These are phyloP conservation scores for Exophiala spinifera DNA, from an alignment of 2,329 filamentous ascomycete species.

Conservation along the genomic window DNA sequence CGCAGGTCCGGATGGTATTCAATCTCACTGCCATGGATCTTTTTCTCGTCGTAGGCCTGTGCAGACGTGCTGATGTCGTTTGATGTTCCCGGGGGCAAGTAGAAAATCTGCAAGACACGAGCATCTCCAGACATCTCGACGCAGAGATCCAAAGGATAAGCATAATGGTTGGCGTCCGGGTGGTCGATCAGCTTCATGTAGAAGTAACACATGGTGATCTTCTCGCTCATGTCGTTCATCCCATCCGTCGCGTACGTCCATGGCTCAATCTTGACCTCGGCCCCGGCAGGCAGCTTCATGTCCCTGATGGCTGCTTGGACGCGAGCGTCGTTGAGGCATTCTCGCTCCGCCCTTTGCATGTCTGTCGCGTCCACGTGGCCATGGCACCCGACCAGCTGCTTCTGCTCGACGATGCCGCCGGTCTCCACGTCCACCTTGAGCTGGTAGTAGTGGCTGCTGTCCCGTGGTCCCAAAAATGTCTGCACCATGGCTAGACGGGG, in stretches of 20 bases:
- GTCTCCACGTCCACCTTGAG: conserved; percentile 32
- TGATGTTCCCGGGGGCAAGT: conserved; percentile 43
- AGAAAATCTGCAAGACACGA: conserved; percentile 50
- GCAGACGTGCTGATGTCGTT: conserved; percentile 39
- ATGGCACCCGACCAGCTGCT: conserved; percentile 43
- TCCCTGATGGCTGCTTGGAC: conserved; percentile 45
- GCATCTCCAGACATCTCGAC: conserved; percentile 52
- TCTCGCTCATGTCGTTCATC: conserved; percentile 48
- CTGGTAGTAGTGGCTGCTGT: conserved; percentile 36
- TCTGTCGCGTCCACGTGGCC: conserved; percentile 49
- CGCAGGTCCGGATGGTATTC: conserved; percentile 38
- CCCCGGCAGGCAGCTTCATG: conserved; percentile 45
- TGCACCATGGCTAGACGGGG: conserved; percentile 41
- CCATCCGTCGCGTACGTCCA: conserved; percentile 58
- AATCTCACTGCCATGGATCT: conserved; percentile 38
- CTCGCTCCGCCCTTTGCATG: conserved; percentile 49
- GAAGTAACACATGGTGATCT: conserved; percentile 48
- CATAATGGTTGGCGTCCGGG: conserved; percentile 55
- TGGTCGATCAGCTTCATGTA: conserved; percentile 43
- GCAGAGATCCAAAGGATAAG: conserved; percentile 55
- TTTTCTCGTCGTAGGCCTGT: conserved; percentile 42
- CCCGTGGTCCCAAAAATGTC: conserved; percentile 33
- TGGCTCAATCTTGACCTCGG: conserved; percentile 50
- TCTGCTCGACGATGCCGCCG: conserved; percentile 28
- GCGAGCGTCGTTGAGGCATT: conserved; percentile 43